Base-by-base conservation (phyloP, 2,329 filamentous ascomycete genomes). In the Ceratocystis diversiconidia region DNA sequence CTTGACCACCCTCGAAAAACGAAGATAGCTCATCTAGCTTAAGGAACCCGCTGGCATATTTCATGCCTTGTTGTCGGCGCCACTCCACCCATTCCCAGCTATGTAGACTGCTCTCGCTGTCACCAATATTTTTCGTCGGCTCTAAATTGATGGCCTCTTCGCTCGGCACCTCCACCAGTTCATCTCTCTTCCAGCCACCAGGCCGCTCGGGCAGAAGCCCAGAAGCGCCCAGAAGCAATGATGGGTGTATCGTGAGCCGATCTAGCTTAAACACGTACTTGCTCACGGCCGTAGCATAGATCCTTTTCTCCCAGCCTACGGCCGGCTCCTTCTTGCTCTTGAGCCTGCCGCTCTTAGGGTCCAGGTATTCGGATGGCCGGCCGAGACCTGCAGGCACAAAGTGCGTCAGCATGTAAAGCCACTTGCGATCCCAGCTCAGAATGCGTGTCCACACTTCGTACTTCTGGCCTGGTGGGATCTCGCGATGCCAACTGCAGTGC, bases 221-320 rank as follows among this genome's bases (percentile, higher is more conserved):
- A 62, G 86, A 87, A 44, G 86, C 82, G 55, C 82, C 79, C 30
- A 97, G 79, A 6, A 92, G 79, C 60, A 88, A 79, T 70, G 91
- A 87, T 0, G 94, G 92, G 69, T 92, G 85, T 3, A 97, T 84
- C 0, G 92, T 97, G 71, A 94, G 79, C 28, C 92, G 80, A 0
- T 87, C 89, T 65, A 90, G 80, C 78, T 92, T 92, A 73, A 90
- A 85, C 50, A 92, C 89, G 73, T 92, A 92, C 77, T 91, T 92
- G 76, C 83, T 86, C 55, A 92, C 75, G 0, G 85, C 85, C 0
- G 86, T 86, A 0, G 89, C 89, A 70, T 87, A 81, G 48, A 92
- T 80, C 68, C 82, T 84, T 74, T 82, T 85, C 73, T 84, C 79
- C 73, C 82, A 83, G 22, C 62, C 61, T 10, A 41, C 61, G 1